Evolutionary conservation across 495 filamentous ascomycete genomes (phyloP).

Genomic region (Monascus purpureus): DNA sequence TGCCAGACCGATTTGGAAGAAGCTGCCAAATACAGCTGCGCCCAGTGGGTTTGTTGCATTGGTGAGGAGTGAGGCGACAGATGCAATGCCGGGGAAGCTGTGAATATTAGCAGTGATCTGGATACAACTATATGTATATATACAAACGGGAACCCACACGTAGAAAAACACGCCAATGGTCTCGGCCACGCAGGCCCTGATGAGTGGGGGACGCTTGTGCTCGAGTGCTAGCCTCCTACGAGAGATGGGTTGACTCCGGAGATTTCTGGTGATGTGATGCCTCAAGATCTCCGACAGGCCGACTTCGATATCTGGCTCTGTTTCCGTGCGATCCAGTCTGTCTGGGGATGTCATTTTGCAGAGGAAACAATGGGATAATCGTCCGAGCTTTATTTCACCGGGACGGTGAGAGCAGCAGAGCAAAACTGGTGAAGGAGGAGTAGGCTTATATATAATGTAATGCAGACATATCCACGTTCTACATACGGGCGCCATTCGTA

Average conservation of each 20-base stretch:
- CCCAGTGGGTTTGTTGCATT: slow-evolving; percentile 11
- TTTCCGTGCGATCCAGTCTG: slow-evolving; percentile 15
- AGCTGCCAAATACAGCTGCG: slow-evolving; percentile 21
- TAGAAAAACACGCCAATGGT: slow-evolving; percentile 39
- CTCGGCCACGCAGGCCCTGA: slow-evolving; percentile 35
- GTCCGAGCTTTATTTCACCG: too few relatives aligned
- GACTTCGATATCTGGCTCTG: slow-evolving; percentile 24
- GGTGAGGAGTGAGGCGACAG: slow-evolving; percentile 29
- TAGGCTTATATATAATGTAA: too few relatives aligned
- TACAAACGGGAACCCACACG: slow-evolving; percentile 17
- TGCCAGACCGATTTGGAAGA: slow-evolving; percentile 36
- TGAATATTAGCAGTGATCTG: too few relatives aligned
- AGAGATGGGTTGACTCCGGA: slow-evolving; percentile 30
- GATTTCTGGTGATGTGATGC: slow-evolving; percentile 28
- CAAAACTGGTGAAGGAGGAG: too few relatives aligned
- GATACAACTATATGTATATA: too few relatives aligned
- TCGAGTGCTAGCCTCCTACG: slow-evolving; percentile 37
- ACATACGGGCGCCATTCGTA: too few relatives aligned
- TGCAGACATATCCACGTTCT: too few relatives aligned
- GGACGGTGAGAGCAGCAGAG: neutral
- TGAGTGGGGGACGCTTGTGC: slow-evolving; percentile 28
- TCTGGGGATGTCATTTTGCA: slow-evolving; percentile 1
- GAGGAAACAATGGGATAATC: neutral
- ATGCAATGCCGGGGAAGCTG: slow-evolving; percentile 33
- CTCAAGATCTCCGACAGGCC: slow-evolving; percentile 36